Evolutionary conservation across 495 filamentous ascomycete species (phyloP), one percentile per base, ranked within the genome.

Genomic region (Emericellopsis terricola): DNA sequence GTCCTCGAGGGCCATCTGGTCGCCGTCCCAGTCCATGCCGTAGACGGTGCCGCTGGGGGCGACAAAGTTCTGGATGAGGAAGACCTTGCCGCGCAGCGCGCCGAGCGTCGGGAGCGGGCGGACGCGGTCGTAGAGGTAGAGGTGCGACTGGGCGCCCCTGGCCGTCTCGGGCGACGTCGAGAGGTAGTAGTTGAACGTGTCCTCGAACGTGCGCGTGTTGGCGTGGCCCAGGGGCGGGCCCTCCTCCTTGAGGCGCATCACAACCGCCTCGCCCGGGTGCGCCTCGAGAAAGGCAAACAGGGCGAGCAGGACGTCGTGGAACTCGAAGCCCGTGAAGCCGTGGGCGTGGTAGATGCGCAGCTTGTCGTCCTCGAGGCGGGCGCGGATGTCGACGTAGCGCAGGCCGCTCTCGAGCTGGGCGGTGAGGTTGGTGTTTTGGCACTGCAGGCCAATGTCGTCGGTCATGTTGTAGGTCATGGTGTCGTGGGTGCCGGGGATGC

Each of bases 401-500:
- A 86, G 68, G 11, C 81, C 81, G 48, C 83, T 79, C 18, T 73
- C 50, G 29, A 89, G 64, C 48, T 89, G 81, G 34, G 67, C 65
- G 23, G 51, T 56, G 1, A 76, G 65, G 15, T 64, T 56, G 15
- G 76, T 73, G 20, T 75, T 69, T 53, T 89, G 81, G 50, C 81
- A 89, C 37, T 81, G 75, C 7, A 89, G 81, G 28, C 15, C 13
- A 15, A 24, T 15, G 17, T 33, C 16, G 3, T 19, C 21, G 4
- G 74, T 80, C 15, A 39, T 48, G 47, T 80, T 56, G 52, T 66
- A 69, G 2, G 81, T 81, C 7, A 80, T 72, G 3, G 74, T 76
- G 50, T 89, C 86, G 59, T 89, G 81, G 0, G 81, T 86, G 35
- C 81, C 81, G 3, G 81, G 81, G 30, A 89, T 84, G 15, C 73